Conservation (phyloP, 495 filamentous ascomycete species). For the Platismatia glauca region DNA sequence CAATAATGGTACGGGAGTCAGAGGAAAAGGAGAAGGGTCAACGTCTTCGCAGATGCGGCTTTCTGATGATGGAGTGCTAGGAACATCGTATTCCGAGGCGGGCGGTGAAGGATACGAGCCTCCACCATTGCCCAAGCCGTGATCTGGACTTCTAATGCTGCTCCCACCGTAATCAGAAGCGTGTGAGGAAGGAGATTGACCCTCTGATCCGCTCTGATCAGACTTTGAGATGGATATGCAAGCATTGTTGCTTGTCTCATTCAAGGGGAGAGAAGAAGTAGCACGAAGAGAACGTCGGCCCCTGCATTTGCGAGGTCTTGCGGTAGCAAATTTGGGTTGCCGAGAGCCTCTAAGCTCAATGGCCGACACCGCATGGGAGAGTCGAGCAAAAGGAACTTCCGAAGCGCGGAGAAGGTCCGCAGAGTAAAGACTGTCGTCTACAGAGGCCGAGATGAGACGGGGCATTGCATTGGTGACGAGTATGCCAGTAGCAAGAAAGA, state of each 20-base stretch:
- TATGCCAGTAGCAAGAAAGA: slow-evolving; percentile 1
- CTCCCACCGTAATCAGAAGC: neutral
- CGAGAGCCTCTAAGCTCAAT: slow-evolving; percentile 7
- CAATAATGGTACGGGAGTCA: slow-evolving; percentile 12
- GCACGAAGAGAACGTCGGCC: neutral
- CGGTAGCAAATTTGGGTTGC: neutral
- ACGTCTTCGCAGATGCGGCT: neutral
- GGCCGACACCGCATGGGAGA: slow-evolving; percentile 11
- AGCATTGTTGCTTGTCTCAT: neutral
- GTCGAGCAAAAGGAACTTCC: neutral
- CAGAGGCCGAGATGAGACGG: slow-evolving; percentile 9
- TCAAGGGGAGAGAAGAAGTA: neutral
- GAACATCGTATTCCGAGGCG: neutral
- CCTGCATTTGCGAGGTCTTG: neutral
- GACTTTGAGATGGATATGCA: neutral
- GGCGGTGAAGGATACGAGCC: slow-evolving; percentile 1
- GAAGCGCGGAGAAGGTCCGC: neutral
- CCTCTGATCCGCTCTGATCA: neutral
- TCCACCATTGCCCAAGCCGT: neutral
- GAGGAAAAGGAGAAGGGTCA: slow-evolving; percentile 18
- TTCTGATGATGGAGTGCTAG: neutral
- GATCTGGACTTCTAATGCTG: neutral
- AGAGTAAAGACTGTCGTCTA: slow-evolving; percentile 15
- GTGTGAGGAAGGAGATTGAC: neutral
- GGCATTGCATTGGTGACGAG: slow-evolving; percentile 11